Percentiles rank a stretch among this genome's conserved stretches.
Conservation (phyloP, 176 grass and related monocot species). For the Zizania latifolia region DNA sequence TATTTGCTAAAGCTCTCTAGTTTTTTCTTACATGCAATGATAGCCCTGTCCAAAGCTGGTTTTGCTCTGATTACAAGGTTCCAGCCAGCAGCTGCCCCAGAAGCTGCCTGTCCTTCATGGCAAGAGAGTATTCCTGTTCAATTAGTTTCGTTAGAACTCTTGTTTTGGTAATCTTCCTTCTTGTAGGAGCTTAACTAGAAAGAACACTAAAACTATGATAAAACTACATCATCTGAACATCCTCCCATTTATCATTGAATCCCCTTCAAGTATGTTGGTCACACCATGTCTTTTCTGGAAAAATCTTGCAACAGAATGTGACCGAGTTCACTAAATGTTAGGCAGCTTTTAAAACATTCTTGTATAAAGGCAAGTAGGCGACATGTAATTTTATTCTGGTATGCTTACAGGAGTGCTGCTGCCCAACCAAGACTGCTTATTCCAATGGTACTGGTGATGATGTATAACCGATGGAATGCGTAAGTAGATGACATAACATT, state of each 20-base stretch:
- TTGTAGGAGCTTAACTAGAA: not conserved
- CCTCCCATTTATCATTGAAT: not conserved
- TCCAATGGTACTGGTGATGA: slow-evolving; percentile 77
- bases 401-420: slow-evolving; percentile 66
- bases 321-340: not conserved
- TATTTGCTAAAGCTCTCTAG: not conserved
- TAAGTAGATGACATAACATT: slow-evolving; percentile 41
- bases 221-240: not conserved
- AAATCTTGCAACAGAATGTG: not conserved
- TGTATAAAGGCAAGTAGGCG: not conserved
- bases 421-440: slow-evolving; percentile 86
- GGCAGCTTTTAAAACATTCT: not conserved
- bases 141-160: not conserved
- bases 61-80: not conserved
- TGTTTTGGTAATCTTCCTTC: not conserved
- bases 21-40: not conserved
- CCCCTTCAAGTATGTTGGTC: not conserved
- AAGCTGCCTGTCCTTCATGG: not conserved
- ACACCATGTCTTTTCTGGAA: not conserved
- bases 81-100: too few species aligned
- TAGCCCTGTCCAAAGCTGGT: not conserved
- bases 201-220: not conserved
- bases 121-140: not conserved
- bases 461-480: slow-evolving; percentile 88
- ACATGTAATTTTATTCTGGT: not conserved